phyloP scores from a whole-genome alignment of 306 rosid genomes.

The Comarum palustre region DNA sequence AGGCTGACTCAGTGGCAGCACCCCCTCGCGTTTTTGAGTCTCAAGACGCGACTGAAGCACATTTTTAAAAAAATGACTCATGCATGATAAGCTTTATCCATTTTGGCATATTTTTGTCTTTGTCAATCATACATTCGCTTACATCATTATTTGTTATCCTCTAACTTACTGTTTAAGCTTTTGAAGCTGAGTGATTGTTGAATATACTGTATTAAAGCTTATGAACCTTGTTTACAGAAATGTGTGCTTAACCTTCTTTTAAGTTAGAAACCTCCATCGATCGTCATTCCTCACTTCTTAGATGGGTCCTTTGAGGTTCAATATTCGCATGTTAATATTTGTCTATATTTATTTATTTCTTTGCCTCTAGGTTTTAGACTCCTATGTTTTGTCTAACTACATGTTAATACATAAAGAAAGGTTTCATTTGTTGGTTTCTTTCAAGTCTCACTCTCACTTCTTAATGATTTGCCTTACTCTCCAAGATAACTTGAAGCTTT shows the following conservation, averaged over 20 bases:
- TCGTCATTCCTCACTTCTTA: background rate
- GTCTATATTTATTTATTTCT: background rate
- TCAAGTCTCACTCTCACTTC: background rate
- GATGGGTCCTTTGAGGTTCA: background rate
- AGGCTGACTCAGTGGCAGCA: no score
- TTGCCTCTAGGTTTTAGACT: background rate
- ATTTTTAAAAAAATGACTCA: no score
- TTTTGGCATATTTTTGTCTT: background rate
- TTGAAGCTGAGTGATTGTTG: background rate
- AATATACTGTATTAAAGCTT: background rate
- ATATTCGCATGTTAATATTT: background rate
- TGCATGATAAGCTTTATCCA: background rate
- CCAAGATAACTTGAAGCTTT: background rate
- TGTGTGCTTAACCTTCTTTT: no score
- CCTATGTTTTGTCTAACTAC: background rate
- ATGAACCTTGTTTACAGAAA: background rate
- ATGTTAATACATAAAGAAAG: background rate
- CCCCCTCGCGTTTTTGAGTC: no score
- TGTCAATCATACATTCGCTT: background rate
- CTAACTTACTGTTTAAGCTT: background rate
- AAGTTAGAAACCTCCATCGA: background rate
- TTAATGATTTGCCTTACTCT: conserved; percentile 3
- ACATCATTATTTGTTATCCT: background rate
- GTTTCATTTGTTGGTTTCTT: background rate
- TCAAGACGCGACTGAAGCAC: no score